phyloP scores from a whole-genome alignment of 2,329 filamentous ascomycete genomes.

The Ophiostoma ips region DNA sequence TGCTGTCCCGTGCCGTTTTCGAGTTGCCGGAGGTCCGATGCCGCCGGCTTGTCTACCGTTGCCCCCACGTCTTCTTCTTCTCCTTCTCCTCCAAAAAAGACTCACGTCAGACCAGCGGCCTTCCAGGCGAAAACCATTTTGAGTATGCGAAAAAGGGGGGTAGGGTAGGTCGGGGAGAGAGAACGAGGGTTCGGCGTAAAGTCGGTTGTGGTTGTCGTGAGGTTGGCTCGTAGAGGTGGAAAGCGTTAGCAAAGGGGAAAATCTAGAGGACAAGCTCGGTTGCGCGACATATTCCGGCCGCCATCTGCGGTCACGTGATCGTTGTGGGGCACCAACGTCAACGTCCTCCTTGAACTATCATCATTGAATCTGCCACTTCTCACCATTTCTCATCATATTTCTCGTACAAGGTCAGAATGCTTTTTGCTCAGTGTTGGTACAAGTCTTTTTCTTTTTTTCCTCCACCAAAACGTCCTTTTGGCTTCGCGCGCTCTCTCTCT shows the following conservation, averaged over 20 bases:
- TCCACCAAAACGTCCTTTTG: not conserved
- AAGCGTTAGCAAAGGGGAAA: constrained; percentile 3
- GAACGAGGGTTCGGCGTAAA: not conserved
- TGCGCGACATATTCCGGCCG: constrained; percentile 11
- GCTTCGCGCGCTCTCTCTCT: not conserved
- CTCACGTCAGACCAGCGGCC: constrained; percentile 90
- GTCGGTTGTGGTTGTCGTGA: constrained; percentile 17
- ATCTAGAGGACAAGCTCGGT: constrained; percentile 8
- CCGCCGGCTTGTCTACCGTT: not conserved
- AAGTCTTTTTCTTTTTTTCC: constrained; percentile 2
- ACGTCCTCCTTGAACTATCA: not conserved
- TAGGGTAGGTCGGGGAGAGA: constrained; percentile 3
- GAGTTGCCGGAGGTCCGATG: not conserved
- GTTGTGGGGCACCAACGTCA: not conserved
- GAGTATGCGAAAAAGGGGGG: constrained; percentile 22
- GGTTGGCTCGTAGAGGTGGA: constrained; percentile 10
- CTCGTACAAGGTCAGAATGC: no score
- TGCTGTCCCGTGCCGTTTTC: not conserved
- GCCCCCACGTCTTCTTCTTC: not conserved
- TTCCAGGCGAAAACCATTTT: constrained; percentile 98
- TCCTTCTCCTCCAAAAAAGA: constrained; percentile 15
- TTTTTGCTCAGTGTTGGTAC: constrained; percentile 14
- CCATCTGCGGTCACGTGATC: constrained; percentile 6
- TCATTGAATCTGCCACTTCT: not conserved
- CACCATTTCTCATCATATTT: no score